Conservation (phyloP, 345 rosid species). For the Arabidopsis arenosa region DNA sequence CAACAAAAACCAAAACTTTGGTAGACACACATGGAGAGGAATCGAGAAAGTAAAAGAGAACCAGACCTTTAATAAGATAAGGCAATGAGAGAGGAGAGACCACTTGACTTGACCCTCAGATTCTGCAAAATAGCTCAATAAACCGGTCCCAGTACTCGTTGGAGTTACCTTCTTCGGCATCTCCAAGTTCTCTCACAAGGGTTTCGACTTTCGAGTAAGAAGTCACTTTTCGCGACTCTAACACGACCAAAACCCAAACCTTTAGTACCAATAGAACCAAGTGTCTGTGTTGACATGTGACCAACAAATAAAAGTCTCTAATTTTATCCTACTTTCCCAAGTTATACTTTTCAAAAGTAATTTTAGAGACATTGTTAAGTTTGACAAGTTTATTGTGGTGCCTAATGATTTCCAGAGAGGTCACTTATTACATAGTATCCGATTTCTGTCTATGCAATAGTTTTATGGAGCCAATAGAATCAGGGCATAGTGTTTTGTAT, state of each 20-base stretch:
- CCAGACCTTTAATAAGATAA: constrained; percentile 25
- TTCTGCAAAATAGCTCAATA: constrained; percentile 1
- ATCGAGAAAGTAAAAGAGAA: constrained; percentile 17
- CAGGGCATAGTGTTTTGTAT: constrained; percentile 6
- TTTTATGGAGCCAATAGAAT: constrained; percentile 11
- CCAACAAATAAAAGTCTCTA: neutral
- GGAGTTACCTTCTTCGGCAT: neutral
- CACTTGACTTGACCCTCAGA: constrained; percentile 24
- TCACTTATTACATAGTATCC: neutral
- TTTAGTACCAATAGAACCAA: neutral
- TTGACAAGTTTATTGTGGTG: neutral
- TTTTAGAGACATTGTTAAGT: neutral
- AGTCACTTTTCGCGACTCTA: neutral
- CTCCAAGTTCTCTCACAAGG: constrained; percentile 5
- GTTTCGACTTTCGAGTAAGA: neutral
- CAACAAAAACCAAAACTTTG: constrained; percentile 26
- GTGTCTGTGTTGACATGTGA: neutral
- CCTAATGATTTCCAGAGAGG: neutral
- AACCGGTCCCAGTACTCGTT: neutral
- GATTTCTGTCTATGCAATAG: neutral
- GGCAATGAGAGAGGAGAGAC: constrained; percentile 20
- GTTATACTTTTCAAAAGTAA: neutral
- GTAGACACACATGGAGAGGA: neutral
- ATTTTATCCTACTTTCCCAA: constrained; percentile 8
- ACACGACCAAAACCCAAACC: neutral